Evolutionary conservation across 2,329 filamentous ascomycete species (phyloP), one percentile per base, ranked within the genome.

Genomic region (Metarhizium rileyi): DNA sequence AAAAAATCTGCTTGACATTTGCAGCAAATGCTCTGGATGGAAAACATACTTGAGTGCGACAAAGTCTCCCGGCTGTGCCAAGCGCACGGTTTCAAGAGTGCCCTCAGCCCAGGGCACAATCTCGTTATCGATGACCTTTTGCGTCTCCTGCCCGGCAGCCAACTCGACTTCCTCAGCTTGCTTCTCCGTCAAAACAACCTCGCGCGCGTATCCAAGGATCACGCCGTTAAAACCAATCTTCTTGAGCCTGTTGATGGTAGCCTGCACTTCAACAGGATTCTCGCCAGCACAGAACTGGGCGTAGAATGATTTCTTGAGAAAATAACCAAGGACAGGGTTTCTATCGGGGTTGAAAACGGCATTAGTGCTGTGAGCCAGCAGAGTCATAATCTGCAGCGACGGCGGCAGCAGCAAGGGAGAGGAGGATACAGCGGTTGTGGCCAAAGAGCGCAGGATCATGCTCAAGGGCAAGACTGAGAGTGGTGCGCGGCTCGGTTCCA

Each of bases 261-360:
- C 67, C 40, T 73, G 71, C 2, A 94, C 84, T 66, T 95, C 87
- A 1, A 64, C 59, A 0, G 77, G 73, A 45, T 79, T 85, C 67
- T 90, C 86, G 26, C 90, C 90, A 0, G 87, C 88, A 66, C 90
- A 96, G 67, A 95, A 96, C 60, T 96, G 90, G 23, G 83, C 81
- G 64, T 95, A 95, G 59, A 95, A 90, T 0, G 88, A 94, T 62
- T 83, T 79, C 64, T 90, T 89, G 46, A 95, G 72, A 40, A 90
- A 62, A 52, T 73, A 78, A 41, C 81, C 77, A 16, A 95, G 74
- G 1, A 91, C 44, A 0, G 80, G 80, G 62, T 95, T 95, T 47
- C 70, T 74, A 61, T 94, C 88, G 4, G 89, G 83, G 64, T 84
- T 84, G 50, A 93, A 73, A 0, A 90, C 49, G 1, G 78, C 70